Evolutionary conservation across 164 flowering plant species (phyloP).

Genomic region (Piper betle): DNA sequence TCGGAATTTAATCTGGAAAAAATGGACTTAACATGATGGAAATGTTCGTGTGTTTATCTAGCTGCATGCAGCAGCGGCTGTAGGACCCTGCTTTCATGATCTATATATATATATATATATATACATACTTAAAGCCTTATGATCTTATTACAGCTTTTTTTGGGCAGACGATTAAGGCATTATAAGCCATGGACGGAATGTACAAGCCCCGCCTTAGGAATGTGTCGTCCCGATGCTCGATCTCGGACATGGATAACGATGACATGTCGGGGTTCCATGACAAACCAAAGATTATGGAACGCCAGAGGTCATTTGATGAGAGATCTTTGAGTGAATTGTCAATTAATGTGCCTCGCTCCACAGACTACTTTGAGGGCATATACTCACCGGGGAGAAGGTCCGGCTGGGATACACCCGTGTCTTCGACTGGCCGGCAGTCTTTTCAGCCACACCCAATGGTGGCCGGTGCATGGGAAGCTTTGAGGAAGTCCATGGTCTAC

Average conservation of each 20-base stretch:
- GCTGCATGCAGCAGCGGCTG: too few relatives aligned
- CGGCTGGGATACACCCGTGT: conserved; percentile 1
- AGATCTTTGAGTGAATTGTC: conserved; percentile 18
- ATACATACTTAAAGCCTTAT: too few relatives aligned
- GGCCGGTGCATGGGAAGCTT: conserved; percentile 34
- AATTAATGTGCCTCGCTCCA: conserved; percentile 3
- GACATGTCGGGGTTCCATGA: conserved; percentile 14
- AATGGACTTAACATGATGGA: too few relatives aligned
- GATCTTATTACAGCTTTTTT: too few relatives aligned
- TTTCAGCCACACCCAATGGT: conserved; percentile 33
- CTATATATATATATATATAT: too few relatives aligned
- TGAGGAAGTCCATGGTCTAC: conserved; percentile 22
- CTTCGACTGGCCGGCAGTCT: conserved; percentile 16
- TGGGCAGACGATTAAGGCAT: too few relatives aligned
- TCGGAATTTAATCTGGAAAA: too few relatives aligned
- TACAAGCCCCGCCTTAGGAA: conserved; percentile 8
- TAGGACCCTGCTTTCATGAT: too few relatives aligned
- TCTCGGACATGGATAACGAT: conserved; percentile 14
- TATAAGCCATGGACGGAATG: conserved; percentile 7
- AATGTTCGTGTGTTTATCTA: too few relatives aligned
- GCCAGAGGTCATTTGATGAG: conserved; percentile 21
- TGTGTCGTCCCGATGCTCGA: conserved; percentile 15
- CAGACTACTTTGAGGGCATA: conserved; percentile 8
- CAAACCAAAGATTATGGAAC: conserved; percentile 8
- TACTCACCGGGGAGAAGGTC: conserved; percentile 11